These are phyloP conservation scores for Neltuma alba DNA, from an alignment of 306 rosid species.

Conservation along the genomic window DNA sequence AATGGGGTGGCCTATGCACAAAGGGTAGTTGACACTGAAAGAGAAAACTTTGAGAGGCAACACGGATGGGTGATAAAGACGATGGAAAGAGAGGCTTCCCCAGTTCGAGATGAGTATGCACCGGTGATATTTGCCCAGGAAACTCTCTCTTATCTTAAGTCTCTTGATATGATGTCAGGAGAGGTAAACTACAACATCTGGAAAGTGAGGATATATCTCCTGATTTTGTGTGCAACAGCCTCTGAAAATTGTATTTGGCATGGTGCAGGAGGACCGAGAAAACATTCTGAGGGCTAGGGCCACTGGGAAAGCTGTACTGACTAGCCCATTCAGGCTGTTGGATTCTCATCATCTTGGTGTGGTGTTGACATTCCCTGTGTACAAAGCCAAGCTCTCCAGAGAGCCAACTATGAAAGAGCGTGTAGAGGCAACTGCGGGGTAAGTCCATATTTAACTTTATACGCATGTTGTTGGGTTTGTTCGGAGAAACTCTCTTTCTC, in stretches of 20 bases:
- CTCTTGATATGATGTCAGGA: conserved; percentile 99
- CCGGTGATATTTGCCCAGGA: conserved; percentile 94
- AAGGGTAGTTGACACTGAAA: conserved; percentile 74
- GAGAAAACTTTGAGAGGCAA: conserved; percentile 75
- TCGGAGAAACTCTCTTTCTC: conserved; percentile 8
- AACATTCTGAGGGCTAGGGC: conserved; percentile 97
- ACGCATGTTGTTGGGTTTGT: conserved; percentile 6
- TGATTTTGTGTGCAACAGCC: conserved; percentile 9
- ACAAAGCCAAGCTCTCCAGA: conserved; percentile 78
- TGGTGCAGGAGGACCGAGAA: conserved; percentile 88
- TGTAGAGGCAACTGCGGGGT: conserved; percentile 90
- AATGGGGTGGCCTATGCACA: conserved; percentile 98
- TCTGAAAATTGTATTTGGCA: conserved; percentile 17
- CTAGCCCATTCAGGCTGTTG: conserved; percentile 91
- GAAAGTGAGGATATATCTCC: not conserved
- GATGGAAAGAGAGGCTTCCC: conserved; percentile 83
- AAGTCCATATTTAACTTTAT: conserved; percentile 36
- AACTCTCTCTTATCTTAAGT: conserved; percentile 85
- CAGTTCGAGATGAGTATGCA: conserved; percentile 88
- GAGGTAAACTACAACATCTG: conserved; percentile 59
- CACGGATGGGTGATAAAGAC: conserved; percentile 96
- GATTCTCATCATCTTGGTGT: conserved; percentile 99
- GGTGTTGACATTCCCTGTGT: conserved; percentile 96
- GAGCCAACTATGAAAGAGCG: conserved; percentile 75
- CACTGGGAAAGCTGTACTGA: conserved; percentile 95